Conservation (phyloP, 352 stramenopile species). For the Phytopythium boreale region DNA sequence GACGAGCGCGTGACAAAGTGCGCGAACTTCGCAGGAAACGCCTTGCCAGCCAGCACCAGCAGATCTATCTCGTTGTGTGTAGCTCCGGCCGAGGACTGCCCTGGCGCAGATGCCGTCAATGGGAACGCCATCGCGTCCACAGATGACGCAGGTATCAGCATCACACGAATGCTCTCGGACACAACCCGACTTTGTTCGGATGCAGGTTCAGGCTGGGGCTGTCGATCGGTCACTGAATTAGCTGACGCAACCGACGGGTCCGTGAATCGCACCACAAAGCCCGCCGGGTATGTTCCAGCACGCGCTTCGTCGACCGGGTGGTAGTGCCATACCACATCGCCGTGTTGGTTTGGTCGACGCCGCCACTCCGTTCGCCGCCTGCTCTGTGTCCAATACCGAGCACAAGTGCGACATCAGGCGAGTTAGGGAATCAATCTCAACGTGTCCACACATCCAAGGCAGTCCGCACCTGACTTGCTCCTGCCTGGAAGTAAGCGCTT, state of each 20-base stretch:
- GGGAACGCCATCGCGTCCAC: slow-evolving; percentile 17
- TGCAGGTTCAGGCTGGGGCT: not conserved
- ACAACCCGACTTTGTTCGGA: no score
- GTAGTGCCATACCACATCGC: slow-evolving; percentile 10
- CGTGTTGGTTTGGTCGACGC: slow-evolving; percentile 7
- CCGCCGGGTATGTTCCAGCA: not conserved
- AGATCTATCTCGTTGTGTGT: slow-evolving; percentile 17
- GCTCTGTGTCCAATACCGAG: not conserved
- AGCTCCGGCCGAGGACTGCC: not conserved
- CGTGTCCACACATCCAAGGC: not conserved
- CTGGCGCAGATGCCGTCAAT: slow-evolving; percentile 4
- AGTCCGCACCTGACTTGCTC: slow-evolving; percentile 12
- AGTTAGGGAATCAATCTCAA: not conserved
- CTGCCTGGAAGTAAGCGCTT: slow-evolving; percentile 15
- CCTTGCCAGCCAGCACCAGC: slow-evolving; percentile 25
- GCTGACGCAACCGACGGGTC: no score
- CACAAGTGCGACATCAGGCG: not conserved
- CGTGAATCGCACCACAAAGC: not conserved
- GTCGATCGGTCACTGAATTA: not conserved
- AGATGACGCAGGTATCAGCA: not conserved
- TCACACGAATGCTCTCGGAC: not conserved
- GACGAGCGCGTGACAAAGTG: slow-evolving; percentile 43
- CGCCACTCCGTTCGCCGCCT: slow-evolving; percentile 26
- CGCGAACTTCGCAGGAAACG: slow-evolving; percentile 50
- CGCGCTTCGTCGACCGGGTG: not conserved